Evolutionary conservation across 768 basidiomycete genomes (phyloP), one percentile per base, ranked within the genome.

Genomic region (Obba rivulosa): DNA sequence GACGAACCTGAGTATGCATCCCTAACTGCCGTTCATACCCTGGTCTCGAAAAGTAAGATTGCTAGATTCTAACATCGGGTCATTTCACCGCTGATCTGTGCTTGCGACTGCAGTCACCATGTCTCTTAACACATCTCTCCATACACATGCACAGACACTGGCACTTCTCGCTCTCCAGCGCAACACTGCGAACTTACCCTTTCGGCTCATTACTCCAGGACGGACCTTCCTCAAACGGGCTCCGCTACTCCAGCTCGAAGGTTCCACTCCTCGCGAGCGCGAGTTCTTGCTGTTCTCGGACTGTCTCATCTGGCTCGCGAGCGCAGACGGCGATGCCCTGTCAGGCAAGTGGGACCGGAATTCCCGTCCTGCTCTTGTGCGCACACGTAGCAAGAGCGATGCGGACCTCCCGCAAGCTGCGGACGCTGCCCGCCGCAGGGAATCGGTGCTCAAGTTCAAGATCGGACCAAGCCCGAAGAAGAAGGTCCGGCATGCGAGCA

Each of bases 241-340:
- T 0, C 55, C 74, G 1, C 70, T 90, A 4, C 59, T 81, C 14
- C 81, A 85, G 57, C 64, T 75, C 43, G 80, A 80, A 59, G 76
- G 75, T 52, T 75, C 72, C 3, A 63, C 66, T 38, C 72, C 78
- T 13, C 63, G 77, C 43, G 75, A 79, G 49, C 74, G 84, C 31
- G 84, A 87, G 53, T 87, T 93, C 60, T 69, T 93, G 9, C 74
- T 94, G 1, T 89, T 93, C 62, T 86, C 83, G 13, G 92, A 94
- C 65, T 82, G 81, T 54, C 65, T 94, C 28, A 57, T 93, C 31
- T 91, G 88, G 87, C 72, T 92, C 18, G 78, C 80, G 16, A 70
- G 66, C 38, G 79, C 73, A 36, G 80, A 79, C 41, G 60, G 57
- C 5, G 59, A 58, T 16, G 49, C 62, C 23, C 54, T 51, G 43